These are phyloP conservation scores for Fusarium nanum DNA, from an alignment of 2,329 filamentous ascomycete species.

Conservation along the genomic window DNA sequence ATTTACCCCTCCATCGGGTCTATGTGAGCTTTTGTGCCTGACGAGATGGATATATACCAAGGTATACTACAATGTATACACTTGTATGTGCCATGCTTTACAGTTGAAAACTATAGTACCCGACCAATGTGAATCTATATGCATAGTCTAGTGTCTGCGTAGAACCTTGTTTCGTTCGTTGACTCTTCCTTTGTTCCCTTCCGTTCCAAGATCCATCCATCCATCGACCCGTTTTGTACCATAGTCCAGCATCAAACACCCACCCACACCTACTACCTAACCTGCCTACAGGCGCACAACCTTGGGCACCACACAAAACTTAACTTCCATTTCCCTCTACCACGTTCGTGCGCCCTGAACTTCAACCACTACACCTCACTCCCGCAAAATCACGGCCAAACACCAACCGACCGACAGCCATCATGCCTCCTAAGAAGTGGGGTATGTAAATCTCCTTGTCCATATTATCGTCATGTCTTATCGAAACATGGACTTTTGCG, in stretches of 20 bases:
- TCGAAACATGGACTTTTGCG: conserved; percentile 26
- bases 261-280: conserved; percentile 20
- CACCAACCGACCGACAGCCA: conserved; percentile 44
- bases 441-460: conserved; percentile 50
- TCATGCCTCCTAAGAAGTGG: conserved; percentile 59
- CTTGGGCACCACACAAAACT: conserved; percentile 31
- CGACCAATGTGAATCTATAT: neutral
- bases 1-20: conserved; percentile 7
- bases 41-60: neutral
- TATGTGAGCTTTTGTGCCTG: neutral
- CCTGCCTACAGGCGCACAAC: conserved; percentile 26
- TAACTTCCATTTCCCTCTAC: conserved; percentile 33
- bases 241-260: conserved; percentile 33
- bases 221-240: conserved; percentile 41
- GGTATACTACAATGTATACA: neutral
- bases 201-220: conserved; percentile 29
- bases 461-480: conserved; percentile 20
- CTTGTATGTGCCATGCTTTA: neutral
- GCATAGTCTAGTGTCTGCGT: neutral
- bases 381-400: conserved; percentile 23
- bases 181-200: conserved; percentile 4
- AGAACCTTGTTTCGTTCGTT: neutral
- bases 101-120: neutral
- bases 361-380: neutral
- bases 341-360: conserved; percentile 21